A percentile compares a stretch with the other conserved stretches of the same genome.
Evolutionary conservation across 202 grass and related monocot species (phyloP).

Genomic region (Saccharum hybrid): DNA sequence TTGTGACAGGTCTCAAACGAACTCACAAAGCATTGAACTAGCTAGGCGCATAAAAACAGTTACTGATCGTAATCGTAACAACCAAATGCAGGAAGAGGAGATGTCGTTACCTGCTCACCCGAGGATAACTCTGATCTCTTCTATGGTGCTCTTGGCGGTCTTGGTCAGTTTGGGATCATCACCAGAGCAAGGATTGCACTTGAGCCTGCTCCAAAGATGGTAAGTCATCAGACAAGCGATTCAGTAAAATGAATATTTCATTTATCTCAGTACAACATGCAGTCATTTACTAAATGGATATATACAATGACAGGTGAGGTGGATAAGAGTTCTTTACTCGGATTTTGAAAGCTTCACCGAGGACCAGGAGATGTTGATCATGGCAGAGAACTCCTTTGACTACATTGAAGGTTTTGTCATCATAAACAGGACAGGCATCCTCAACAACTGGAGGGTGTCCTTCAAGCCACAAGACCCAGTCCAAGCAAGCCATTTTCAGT

Average conservation of each 20-base stretch:
- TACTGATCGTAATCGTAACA: conserved; percentile 29
- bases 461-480: conserved; percentile 85
- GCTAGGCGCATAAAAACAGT: background rate
- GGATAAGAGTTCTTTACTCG: conserved; percentile 90
- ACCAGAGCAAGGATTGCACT: conserved; percentile 82
- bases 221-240: conserved; percentile 35
- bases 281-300: background rate
- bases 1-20: conserved; percentile 82
- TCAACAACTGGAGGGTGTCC: conserved; percentile 94
- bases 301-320: conserved; percentile 68
- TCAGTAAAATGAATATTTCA: background rate
- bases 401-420: conserved; percentile 97
- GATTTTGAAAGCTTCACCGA: conserved; percentile 81
- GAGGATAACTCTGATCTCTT: conserved; percentile 84
- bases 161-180: conserved; percentile 96
- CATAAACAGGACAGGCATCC: conserved; percentile 93
- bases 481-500: conserved; percentile 76
- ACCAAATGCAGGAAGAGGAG: conserved; percentile 79
- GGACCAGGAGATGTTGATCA: conserved; percentile 93
- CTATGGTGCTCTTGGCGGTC: conserved; percentile 80
- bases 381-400: conserved; percentile 69
- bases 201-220: conserved; percentile 87
- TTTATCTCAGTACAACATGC: background rate
- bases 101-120: conserved; percentile 66
- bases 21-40: conserved; percentile 31